phyloP scores from a whole-genome alignment of 352 stramenopile species.

The Phytophthora pisi region DNA sequence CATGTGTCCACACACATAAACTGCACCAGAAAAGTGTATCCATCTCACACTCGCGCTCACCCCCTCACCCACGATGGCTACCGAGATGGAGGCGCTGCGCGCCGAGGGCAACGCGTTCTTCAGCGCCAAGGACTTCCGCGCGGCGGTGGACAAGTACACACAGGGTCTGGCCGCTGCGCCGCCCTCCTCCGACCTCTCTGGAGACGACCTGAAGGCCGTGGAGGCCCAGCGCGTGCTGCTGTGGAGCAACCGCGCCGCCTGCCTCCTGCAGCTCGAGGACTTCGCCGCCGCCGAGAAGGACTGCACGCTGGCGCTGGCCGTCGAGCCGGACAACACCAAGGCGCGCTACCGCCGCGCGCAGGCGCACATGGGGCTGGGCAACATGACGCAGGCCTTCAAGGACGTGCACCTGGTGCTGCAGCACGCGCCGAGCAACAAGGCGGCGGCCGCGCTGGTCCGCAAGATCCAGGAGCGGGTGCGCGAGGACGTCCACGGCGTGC shows the following conservation, averaged over 20 bases:
- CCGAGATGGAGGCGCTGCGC: slow-evolving; percentile 62
- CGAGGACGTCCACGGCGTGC: slow-evolving; percentile 78
- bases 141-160: slow-evolving; percentile 72
- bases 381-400: slow-evolving; percentile 70
- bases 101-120: slow-evolving; percentile 79
- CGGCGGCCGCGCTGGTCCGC: slow-evolving; percentile 63
- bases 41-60: slow-evolving; percentile 21
- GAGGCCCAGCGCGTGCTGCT: slow-evolving; percentile 64
- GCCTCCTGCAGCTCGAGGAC: slow-evolving; percentile 67
- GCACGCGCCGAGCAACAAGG: slow-evolving; percentile 75
- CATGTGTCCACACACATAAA: slow-evolving; percentile 2
- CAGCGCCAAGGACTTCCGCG: slow-evolving; percentile 66
- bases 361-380: slow-evolving; percentile 66
- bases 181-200: slow-evolving; percentile 7
- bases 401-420: slow-evolving; percentile 80
- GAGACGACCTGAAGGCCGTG: slow-evolving; percentile 22
- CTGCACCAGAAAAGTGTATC: slow-evolving; percentile 34
- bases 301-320: slow-evolving; percentile 55
- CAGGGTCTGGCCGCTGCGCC: slow-evolving; percentile 44
- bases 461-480: slow-evolving; percentile 79
- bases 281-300: slow-evolving; percentile 59
- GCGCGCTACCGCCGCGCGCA: slow-evolving; percentile 81
- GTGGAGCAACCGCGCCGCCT: slow-evolving; percentile 81
- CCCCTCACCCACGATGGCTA: slow-evolving; percentile 19
- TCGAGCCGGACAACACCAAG: slow-evolving; percentile 72